These are phyloP conservation scores for Agastache rugosa DNA, from an alignment of 257 asterid species.

Conservation along the genomic window DNA sequence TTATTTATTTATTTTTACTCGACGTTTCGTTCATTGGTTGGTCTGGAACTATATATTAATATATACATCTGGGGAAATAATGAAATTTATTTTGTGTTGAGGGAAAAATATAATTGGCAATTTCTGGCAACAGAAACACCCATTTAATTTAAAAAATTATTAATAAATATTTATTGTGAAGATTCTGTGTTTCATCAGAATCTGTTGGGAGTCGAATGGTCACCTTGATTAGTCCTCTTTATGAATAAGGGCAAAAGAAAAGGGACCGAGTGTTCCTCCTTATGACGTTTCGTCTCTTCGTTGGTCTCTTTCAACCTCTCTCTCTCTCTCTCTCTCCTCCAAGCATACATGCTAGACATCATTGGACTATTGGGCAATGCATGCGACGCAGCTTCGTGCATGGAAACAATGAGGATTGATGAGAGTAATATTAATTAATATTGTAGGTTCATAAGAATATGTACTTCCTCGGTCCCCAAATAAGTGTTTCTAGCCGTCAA, in stretches of 20 bases:
- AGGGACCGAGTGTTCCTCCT: conserved; percentile 1
- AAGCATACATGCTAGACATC: no score
- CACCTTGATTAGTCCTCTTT: conserved; percentile 24
- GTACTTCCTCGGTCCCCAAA: no score
- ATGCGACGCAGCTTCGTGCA: not conserved
- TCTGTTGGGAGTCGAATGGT: conserved; percentile 16
- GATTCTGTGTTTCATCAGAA: conserved; percentile 11
- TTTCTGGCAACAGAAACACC: conserved; percentile 7
- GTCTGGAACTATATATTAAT: conserved; percentile 6
- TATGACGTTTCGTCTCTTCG: conserved; percentile 28
- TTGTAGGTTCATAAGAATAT: no score
- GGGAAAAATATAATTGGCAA: not conserved
- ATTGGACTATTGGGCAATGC: no score
- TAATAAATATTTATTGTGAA: not conserved
- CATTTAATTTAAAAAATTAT: not conserved
- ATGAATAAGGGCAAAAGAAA: not conserved
- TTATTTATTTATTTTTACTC: not conserved
- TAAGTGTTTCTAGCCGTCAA: no score
- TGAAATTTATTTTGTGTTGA: no score
- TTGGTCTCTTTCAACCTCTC: conserved; percentile 20
- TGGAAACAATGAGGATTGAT: not conserved
- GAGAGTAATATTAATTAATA: no score
- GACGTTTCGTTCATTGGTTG: conserved; percentile 43
- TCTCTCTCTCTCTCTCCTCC: not conserved
- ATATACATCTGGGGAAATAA: not conserved